Base-by-base conservation (phyloP, 768 basidiomycete genomes). In the Boletus rex-veris region DNA sequence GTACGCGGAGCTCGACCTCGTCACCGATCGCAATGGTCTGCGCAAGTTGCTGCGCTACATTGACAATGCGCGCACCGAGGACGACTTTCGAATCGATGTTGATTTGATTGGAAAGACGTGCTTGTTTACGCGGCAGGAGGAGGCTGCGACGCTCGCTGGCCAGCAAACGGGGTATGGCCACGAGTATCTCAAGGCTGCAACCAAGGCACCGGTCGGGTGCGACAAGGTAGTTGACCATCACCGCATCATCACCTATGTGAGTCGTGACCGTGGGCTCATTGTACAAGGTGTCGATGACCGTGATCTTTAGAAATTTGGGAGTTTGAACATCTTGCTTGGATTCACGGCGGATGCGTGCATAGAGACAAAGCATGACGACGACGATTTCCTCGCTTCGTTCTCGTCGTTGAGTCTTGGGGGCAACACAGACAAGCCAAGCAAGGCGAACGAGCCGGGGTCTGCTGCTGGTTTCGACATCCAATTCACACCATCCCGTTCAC, bases 1-100 rank as follows among this genome's bases (percentile, higher is more conserved):
- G 12, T 64, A 69, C 40, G 38, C 59, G 4, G 63, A 81, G 7
- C 73, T 80, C 16, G 70, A 81, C 40, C 49, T 69, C 18, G 71
- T 89, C 55, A 82, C 85, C 0, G 86, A 88, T 61, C 77, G 88
- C 28, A 89, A 88, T 60, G 75, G 74, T 24, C 70, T 89, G 16
- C 77, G 86, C 24, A 87, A 86, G 65, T 70, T 90, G 38, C 61
- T 83, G 19, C 74, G 82, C 24, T 86, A 82, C 83, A 50, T 67
- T 14, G 61, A 66, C n/a, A 21, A 50, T 14, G 48, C 18, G 10
- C 11, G 16, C 5, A 15, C 11, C 3, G 70, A 68, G 10, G 78
- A 46, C 10, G 21, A 81, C 50, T 92, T 90, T 62, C 74, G 89
- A 18, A 86, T 92, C 57, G 87, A 92, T 52, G 55, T 83, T 4